These are phyloP conservation scores for Leccinum variabile DNA, from an alignment of 1,284 basidiomycete genomes.

Conservation along the genomic window DNA sequence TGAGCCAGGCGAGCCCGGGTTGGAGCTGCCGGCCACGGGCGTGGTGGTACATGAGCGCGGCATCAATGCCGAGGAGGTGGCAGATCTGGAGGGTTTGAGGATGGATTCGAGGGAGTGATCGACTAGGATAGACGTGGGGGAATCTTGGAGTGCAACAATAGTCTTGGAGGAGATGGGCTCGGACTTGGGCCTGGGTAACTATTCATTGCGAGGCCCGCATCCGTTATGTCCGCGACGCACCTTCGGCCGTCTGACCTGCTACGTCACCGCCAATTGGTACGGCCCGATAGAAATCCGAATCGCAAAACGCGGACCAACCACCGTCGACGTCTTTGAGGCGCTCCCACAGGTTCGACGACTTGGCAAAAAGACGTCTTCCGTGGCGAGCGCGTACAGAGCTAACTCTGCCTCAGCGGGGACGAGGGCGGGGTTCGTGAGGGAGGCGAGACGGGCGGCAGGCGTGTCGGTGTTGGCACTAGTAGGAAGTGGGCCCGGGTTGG, in stretches of 20 bases:
- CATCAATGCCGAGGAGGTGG: too few relatives aligned
- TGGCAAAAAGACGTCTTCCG: conserved; percentile 78
- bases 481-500: too few relatives aligned
- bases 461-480: neutral
- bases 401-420: conserved; percentile 5
- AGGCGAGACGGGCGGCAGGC: neutral
- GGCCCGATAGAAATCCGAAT: conserved; percentile 61
- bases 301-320: conserved; percentile 70
- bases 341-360: conserved; percentile 85
- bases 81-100: too few relatives aligned
- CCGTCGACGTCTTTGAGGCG: conserved; percentile 86
- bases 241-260: conserved; percentile 70
- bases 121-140: too few relatives aligned
- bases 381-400: conserved; percentile 74
- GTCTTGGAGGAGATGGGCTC: too few relatives aligned
- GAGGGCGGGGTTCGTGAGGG: neutral
- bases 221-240: conserved; percentile 31
- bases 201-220: too few relatives aligned
- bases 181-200: too few relatives aligned
- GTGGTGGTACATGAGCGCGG: too few relatives aligned
- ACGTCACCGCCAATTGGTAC: conserved; percentile 77
- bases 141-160: too few relatives aligned
- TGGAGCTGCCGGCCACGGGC: too few relatives aligned
- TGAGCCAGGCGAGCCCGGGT: too few relatives aligned
- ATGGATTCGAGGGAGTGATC: too few relatives aligned